Evolutionary conservation across 2,329 filamentous ascomycete genomes (phyloP).

Genomic region (Fusarium coicis): DNA sequence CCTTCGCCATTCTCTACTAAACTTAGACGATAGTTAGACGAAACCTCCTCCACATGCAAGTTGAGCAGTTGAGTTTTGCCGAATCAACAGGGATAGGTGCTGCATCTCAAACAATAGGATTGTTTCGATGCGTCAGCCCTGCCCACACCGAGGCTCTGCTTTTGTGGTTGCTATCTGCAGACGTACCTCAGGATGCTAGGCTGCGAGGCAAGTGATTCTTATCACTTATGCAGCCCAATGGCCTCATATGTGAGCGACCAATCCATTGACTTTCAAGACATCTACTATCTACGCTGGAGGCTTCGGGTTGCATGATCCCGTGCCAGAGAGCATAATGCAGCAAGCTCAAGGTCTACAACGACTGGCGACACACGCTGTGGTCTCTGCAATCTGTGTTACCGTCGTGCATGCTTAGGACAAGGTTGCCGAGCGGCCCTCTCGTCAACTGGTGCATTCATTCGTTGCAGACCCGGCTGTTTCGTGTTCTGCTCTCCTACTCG

Average conservation of each 20-base stretch:
- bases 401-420: slow-evolving; percentile 35
- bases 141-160: slow-evolving; percentile 17
- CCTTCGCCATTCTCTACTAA: neutral
- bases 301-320: slow-evolving; percentile 6
- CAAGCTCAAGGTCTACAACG: slow-evolving; percentile 21
- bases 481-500: slow-evolving; percentile 31
- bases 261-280: slow-evolving; percentile 20
- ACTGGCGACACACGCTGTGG: slow-evolving; percentile 33
- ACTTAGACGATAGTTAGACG: neutral
- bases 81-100: neutral
- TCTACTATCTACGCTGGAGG: neutral
- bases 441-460: slow-evolving; percentile 24
- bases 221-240: slow-evolving; percentile 27
- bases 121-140: slow-evolving; percentile 16
- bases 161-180: slow-evolving; percentile 11
- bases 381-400: slow-evolving; percentile 34
- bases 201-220: slow-evolving; percentile 17
- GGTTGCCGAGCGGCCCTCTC: slow-evolving; percentile 29
- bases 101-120: slow-evolving; percentile 2
- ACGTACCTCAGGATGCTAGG: slow-evolving; percentile 10
- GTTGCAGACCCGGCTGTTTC: slow-evolving; percentile 24
- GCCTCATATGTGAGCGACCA: slow-evolving; percentile 23
- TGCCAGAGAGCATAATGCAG: slow-evolving; percentile 28
- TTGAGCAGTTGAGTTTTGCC: neutral
- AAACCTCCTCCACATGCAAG: slow-evolving; percentile 2